A percentile compares a stretch with the other conserved stretches of the same genome.
phyloP scores from a whole-genome alignment of 129 eudicot genomes.

The Sambucus nigra region DNA sequence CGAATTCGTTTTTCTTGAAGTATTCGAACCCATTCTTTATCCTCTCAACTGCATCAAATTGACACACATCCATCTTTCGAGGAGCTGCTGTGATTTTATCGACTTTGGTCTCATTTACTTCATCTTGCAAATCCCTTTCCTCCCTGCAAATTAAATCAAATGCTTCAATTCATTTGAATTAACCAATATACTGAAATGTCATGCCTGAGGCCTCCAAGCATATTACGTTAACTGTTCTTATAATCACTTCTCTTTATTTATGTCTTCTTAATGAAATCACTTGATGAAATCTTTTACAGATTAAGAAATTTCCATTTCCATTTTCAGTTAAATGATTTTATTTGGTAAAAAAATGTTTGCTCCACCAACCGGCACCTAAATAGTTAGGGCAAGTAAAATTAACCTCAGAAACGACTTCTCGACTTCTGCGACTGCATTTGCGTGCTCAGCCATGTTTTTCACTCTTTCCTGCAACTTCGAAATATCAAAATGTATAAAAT shows the following conservation, averaged over 20 bases:
- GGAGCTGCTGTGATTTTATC: neutral
- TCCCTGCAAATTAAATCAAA: neutral
- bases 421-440: neutral
- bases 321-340: too few species aligned
- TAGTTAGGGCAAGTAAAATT: neutral
- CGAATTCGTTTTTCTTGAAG: neutral
- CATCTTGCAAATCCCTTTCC: neutral
- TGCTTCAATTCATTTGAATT: too few species aligned
- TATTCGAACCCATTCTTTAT: neutral
- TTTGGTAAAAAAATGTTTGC: neutral
- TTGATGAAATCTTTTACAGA: neutral
- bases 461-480: neutral
- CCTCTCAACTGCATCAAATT: neutral
- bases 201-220: neutral
- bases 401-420: neutral
- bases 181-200: too few species aligned
- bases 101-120: neutral
- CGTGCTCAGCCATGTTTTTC: neutral
- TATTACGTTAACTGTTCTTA: too few species aligned
- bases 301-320: too few species aligned
- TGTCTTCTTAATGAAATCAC: too few species aligned
- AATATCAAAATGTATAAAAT: too few species aligned
- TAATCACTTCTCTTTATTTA: neutral
- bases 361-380: neutral
- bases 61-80: too few species aligned